phyloP scores from a whole-genome alignment of 495 filamentous ascomycete genomes.

The Aspergillus cavernicola region DNA sequence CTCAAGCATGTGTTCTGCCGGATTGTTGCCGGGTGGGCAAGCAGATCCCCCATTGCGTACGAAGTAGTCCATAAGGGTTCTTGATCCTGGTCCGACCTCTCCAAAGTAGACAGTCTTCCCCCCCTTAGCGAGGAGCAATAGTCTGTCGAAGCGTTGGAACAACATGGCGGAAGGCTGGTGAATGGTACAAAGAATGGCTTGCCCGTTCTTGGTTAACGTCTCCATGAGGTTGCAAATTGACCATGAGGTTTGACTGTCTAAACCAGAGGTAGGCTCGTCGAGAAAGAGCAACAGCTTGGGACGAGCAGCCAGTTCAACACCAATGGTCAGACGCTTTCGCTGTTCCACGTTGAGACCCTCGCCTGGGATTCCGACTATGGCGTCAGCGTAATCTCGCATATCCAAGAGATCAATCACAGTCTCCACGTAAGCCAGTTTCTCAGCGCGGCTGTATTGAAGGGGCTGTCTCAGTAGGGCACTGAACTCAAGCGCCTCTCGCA shows the following conservation, averaged over 20 bases:
- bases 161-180: constrained; percentile 94
- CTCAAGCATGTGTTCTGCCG: constrained; percentile 96
- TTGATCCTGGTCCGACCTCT: constrained; percentile 76
- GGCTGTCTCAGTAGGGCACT: constrained; percentile 84
- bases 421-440: constrained; percentile 86
- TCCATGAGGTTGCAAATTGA: constrained; percentile 82
- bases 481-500: constrained; percentile 79
- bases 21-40: constrained; percentile 70
- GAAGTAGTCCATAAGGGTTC: constrained; percentile 73
- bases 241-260: constrained; percentile 89
- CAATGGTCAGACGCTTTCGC: constrained; percentile 82
- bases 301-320: constrained; percentile 84
- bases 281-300: constrained; percentile 81
- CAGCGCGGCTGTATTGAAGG: constrained; percentile 59
- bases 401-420: constrained; percentile 88
- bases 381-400: constrained; percentile 58
- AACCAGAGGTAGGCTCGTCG: constrained; percentile 85
- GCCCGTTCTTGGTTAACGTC: constrained; percentile 82
- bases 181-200: constrained; percentile 92
- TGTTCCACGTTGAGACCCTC: constrained; percentile 85
- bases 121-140: constrained; percentile 80
- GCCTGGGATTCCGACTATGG: constrained; percentile 40
- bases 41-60: constrained; percentile 69
- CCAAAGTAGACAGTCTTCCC: constrained; percentile 90
- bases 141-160: constrained; percentile 89